A percentile compares a stretch with the other conserved stretches of the same genome.
phyloP scores from a whole-genome alignment of 768 basidiomycete genomes.

The Russula ochroleuca region DNA sequence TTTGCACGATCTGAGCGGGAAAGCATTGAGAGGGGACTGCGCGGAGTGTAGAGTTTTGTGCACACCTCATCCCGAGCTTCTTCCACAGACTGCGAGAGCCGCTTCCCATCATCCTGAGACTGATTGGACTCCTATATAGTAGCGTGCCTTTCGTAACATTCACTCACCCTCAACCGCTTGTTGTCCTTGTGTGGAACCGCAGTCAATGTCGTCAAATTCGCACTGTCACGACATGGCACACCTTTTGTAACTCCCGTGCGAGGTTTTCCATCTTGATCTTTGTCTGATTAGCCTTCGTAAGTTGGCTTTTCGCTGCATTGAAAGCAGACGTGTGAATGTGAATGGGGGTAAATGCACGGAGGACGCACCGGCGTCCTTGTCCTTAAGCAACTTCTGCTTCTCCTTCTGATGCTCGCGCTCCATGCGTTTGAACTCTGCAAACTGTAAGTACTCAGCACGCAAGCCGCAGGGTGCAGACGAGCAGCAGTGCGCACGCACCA shows the following conservation, averaged over 20 bases:
- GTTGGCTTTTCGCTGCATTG: slow-evolving; percentile 63
- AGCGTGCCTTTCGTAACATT: slow-evolving; percentile 30
- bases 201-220: slow-evolving; percentile 6
- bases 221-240: slow-evolving; percentile 31
- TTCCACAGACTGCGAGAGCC: slow-evolving; percentile 72
- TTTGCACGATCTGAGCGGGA: slow-evolving; percentile 58
- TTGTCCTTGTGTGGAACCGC: slow-evolving; percentile 58
- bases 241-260: slow-evolving; percentile 86
- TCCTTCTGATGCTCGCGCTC: slow-evolving; percentile 89
- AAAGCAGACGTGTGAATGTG: slow-evolving; percentile 18
- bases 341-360: slow-evolving; percentile 13
- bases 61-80: slow-evolving; percentile 80
- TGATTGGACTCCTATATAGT: slow-evolving; percentile 39
- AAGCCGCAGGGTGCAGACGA: slow-evolving; percentile 1
- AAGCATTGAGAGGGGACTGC: background rate
- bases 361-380: slow-evolving; percentile 77
- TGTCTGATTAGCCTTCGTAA: slow-evolving; percentile 84
- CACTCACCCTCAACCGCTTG: slow-evolving; percentile 69
- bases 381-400: slow-evolving; percentile 85
- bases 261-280: slow-evolving; percentile 89
- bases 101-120: slow-evolving; percentile 77
- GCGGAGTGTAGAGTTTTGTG: background rate
- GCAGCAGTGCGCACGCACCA: slow-evolving; percentile 49
- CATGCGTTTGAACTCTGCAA: slow-evolving; percentile 80
- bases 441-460: slow-evolving; percentile 44